Percentiles rank a stretch among this genome's conserved stretches.
These are phyloP conservation scores for Mortierella sp. DNA, from an alignment of 371 early-diverging fungal genomes.

Conservation along the genomic window DNA sequence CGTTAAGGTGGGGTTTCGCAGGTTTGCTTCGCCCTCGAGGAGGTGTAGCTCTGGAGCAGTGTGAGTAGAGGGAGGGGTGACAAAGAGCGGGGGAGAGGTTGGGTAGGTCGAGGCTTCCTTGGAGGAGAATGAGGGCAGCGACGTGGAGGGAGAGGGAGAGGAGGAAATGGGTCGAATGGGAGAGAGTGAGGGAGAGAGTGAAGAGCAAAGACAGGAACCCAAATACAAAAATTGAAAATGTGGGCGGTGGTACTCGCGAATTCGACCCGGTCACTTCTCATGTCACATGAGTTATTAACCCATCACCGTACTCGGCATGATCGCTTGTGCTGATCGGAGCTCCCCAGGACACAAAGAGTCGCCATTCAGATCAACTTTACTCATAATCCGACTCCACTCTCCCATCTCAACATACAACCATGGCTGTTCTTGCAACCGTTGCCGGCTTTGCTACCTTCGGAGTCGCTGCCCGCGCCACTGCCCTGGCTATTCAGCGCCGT, in stretches of 20 bases:
- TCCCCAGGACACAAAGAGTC: too few species aligned
- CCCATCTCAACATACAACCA: slow-evolving; percentile 6
- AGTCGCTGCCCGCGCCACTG: slow-evolving; percentile 48
- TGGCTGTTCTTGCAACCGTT: slow-evolving; percentile 49
- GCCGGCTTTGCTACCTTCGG: slow-evolving; percentile 54
- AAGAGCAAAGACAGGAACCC: not conserved
- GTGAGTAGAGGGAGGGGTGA: not conserved
- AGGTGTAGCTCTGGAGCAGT: too few species aligned
- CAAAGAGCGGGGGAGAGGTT: not conserved
- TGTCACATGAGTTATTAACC: not conserved
- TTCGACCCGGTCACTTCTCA: not conserved
- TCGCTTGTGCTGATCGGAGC: too few species aligned
- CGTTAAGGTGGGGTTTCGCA: too few species aligned
- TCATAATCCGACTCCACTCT: slow-evolving; percentile 1
- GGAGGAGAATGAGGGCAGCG: not conserved
- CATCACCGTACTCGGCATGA: too few species aligned
- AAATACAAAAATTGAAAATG: slow-evolving; percentile 16
- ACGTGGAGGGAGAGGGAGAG: not conserved
- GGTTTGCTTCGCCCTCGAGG: too few species aligned
- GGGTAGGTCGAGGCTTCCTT: not conserved
- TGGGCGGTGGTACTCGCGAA: slow-evolving; percentile 35
- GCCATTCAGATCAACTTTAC: not conserved
- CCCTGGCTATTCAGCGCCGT: slow-evolving; percentile 45
- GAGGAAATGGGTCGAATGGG: not conserved
- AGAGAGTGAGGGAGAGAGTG: not conserved